Evolutionary conservation across 108 stramenopile genomes (phyloP).

Genomic region (Craspedostauros australis): DNA sequence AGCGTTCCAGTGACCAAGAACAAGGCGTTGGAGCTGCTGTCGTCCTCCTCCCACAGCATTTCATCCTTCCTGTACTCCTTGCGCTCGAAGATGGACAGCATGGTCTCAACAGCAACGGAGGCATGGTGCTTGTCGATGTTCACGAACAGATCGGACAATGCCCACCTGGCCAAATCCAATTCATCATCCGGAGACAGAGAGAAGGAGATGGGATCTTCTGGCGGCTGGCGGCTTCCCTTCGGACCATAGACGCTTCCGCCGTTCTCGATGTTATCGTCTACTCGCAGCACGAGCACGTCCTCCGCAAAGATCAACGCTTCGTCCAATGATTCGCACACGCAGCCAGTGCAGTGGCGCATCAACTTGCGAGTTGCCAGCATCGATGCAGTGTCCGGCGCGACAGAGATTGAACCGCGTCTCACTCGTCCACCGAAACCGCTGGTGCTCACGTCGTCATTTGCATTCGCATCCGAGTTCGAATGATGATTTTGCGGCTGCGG

Average conservation of each 20-base stretch:
- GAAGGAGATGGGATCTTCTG: constrained; percentile 1
- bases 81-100: constrained; percentile 27
- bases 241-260: no score
- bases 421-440: no score
- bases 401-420: constrained; percentile 2
- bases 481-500: no score
- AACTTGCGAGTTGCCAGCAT: constrained; percentile 7
- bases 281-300: constrained; percentile 53
- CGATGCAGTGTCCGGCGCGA: constrained; percentile 5
- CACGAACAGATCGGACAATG: constrained; percentile 32
- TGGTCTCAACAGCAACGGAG: no score
- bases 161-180: constrained; percentile 17
- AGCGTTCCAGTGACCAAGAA: constrained; percentile 50
- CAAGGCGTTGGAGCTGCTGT: constrained; percentile 49
- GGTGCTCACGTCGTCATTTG: no score
- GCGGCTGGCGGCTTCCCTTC: constrained; percentile 1
- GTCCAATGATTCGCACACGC: constrained; percentile 52
- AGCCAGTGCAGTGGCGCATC: constrained; percentile 19
- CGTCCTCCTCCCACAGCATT: constrained; percentile 52
- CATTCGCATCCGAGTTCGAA: no score
- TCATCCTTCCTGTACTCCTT: constrained; percentile 43
- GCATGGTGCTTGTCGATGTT: constrained; percentile 14
- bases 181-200: constrained; percentile 19
- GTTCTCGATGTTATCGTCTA: no score
- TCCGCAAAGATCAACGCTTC: constrained; percentile 67